Conservation (phyloP, 768 basidiomycete species). For the Russula compacta region DNA sequence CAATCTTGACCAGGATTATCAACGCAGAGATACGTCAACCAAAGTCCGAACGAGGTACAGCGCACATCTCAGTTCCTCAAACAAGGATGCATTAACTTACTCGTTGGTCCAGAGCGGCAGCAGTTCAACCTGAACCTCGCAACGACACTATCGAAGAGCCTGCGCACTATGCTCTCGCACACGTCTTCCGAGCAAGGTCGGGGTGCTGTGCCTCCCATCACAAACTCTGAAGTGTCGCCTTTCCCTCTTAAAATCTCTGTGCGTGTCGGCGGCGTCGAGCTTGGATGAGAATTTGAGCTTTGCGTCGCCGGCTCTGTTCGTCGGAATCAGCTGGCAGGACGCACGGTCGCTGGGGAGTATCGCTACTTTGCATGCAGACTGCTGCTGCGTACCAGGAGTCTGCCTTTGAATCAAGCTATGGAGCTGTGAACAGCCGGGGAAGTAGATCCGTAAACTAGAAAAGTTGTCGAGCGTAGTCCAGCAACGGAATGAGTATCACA, state of each 20-base stretch:
- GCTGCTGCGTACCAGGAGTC: neutral
- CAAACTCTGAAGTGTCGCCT: constrained; percentile 63
- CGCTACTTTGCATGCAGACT: neutral
- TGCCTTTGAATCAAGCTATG: neutral
- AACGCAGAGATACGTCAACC: constrained; percentile 75
- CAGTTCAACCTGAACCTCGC: constrained; percentile 52
- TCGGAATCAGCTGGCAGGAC: neutral
- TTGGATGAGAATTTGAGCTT: constrained; percentile 28
- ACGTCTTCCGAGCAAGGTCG: constrained; percentile 75
- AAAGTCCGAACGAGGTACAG: constrained; percentile 49
- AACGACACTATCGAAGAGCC: constrained; percentile 51
- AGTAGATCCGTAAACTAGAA: neutral
- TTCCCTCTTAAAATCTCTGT: constrained; percentile 69
- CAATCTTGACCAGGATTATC: constrained; percentile 47
- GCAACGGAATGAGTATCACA: too few relatives aligned
- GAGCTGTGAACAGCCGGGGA: neutral
- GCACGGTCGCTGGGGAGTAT: neutral
- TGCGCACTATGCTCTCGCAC: constrained; percentile 64
- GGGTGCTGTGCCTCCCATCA: constrained; percentile 67
- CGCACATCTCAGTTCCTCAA: neutral
- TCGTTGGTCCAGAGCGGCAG: constrained; percentile 31
- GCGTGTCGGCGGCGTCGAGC: constrained; percentile 56
- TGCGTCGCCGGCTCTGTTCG: neutral
- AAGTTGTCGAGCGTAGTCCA: too few relatives aligned
- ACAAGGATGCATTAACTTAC: neutral